Evolutionary conservation across 768 basidiomycete species (phyloP).

Genomic region (Tulasnella sp.): DNA sequence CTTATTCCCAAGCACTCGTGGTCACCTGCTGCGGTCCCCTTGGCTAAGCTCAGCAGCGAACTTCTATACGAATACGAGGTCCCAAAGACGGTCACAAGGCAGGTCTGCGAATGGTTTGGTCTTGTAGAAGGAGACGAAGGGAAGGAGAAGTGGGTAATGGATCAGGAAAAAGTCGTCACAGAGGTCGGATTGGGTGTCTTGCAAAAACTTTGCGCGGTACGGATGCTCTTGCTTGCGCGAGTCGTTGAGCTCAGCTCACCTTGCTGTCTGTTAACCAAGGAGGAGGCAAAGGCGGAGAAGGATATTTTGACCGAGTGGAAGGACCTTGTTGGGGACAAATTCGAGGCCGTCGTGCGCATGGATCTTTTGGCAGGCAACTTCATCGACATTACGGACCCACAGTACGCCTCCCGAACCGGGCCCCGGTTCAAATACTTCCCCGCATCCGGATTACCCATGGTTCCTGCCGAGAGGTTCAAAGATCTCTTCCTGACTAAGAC

Average conservation of each 20-base stretch:
- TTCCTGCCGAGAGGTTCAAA: conserved; percentile 75
- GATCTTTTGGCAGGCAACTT: conserved; percentile 77
- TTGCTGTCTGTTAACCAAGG: conserved; percentile 40
- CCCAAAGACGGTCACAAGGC: conserved; percentile 53
- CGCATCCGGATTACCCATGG: conserved; percentile 63
- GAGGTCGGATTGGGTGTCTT: conserved; percentile 78
- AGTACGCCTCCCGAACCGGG: conserved; percentile 37
- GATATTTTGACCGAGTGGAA: conserved; percentile 68
- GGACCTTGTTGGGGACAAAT: conserved; percentile 70
- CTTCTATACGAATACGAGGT: conserved; percentile 75
- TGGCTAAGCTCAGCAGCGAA: conserved; percentile 48
- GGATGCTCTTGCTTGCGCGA: not conserved
- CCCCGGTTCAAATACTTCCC: conserved; percentile 69
- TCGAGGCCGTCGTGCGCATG: conserved; percentile 59
- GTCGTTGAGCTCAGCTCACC: not conserved
- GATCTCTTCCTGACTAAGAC: conserved; percentile 81
- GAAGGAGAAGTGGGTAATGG: conserved; percentile 61
- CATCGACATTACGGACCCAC: conserved; percentile 47
- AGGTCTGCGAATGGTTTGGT: conserved; percentile 85
- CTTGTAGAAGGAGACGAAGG: conserved; percentile 40
- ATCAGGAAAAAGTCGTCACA: conserved; percentile 56
- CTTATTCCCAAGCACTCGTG: conserved; percentile 58
- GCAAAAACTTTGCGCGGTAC: conserved; percentile 45
- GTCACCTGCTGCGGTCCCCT: conserved; percentile 52
- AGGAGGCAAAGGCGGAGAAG: conserved; percentile 54